These are phyloP conservation scores for Cercis canadensis DNA, from an alignment of 306 rosid species.

Conservation along the genomic window DNA sequence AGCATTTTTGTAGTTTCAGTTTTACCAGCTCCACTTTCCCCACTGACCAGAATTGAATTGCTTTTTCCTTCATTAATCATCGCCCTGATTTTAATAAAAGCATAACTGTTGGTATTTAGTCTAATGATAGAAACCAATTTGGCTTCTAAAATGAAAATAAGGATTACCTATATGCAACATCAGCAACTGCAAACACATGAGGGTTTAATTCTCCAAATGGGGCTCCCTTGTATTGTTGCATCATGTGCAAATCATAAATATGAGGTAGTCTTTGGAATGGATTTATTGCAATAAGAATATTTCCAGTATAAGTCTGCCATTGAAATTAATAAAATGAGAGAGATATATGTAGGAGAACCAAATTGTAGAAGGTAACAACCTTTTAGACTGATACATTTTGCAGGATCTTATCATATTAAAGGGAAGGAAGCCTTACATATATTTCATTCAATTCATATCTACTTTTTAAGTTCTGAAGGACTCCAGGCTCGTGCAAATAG, in stretches of 20 bases:
- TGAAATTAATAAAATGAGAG: constrained; percentile 19
- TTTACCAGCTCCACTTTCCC: constrained; percentile 99
- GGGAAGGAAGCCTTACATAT: constrained; percentile 62
- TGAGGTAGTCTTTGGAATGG: constrained; percentile 99
- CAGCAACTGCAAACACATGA: constrained; percentile 99
- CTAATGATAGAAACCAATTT: constrained; percentile 27
- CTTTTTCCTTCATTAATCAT: constrained; percentile 88
- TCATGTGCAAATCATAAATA: constrained; percentile 89
- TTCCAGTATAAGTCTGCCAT: constrained; percentile 96
- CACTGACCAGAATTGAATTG: constrained; percentile 97
- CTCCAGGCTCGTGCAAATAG: constrained; percentile 99
- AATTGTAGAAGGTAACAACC: constrained; percentile 7
- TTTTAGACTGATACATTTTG: constrained; percentile 24
- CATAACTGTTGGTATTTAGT: constrained; percentile 27
- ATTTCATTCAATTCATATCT: constrained; percentile 98
- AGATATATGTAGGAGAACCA: not conserved
- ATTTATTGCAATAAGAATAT: constrained; percentile 94
- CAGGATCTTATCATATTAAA: constrained; percentile 19
- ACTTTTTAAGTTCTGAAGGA: constrained; percentile 79
- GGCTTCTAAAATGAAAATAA: constrained; percentile 27
- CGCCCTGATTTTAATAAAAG: constrained; percentile 68
- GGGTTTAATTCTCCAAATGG: constrained; percentile 97
- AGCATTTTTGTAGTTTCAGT: constrained; percentile 99
- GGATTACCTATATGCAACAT: constrained; percentile 90
- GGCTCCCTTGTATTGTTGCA: constrained; percentile 99